A percentile compares a stretch with the other conserved stretches of the same genome.
phyloP scores from a whole-genome alignment of 305 asterid species.

The Solanum hybrid region DNA sequence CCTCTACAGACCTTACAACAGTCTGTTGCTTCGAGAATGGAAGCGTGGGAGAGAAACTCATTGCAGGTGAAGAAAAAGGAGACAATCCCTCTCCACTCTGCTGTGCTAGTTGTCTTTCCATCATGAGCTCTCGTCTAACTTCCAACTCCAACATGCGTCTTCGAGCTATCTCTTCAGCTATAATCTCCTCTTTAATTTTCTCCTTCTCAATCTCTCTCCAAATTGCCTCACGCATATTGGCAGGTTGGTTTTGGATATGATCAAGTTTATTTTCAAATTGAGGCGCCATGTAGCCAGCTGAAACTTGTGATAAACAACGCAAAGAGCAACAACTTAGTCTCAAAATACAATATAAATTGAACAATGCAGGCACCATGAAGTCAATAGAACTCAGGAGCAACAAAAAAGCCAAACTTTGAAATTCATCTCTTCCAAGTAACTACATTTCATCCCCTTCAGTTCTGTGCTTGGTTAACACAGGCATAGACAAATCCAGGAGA shows the following conservation, averaged over 20 bases:
- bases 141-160: slow-evolving; percentile 47
- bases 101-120: slow-evolving; percentile 33
- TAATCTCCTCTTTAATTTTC: slow-evolving; percentile 42
- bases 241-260: not conserved
- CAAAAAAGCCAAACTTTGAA: not conserved
- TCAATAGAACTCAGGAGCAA: not conserved
- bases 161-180: slow-evolving; percentile 31
- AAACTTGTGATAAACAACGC: not conserved
- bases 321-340: not conserved
- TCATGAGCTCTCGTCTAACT: slow-evolving; percentile 43
- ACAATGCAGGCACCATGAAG: not conserved
- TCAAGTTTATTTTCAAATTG: slow-evolving; percentile 1
- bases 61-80: slow-evolving; percentile 10
- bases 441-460: not conserved
- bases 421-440: not conserved
- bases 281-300: slow-evolving; percentile 12
- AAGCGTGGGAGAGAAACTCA: slow-evolving; percentile 5
- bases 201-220: slow-evolving; percentile 47
- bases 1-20: slow-evolving; percentile 17
- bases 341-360: not conserved
- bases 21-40: slow-evolving; percentile 7
- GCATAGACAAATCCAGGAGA: not conserved
- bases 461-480: not conserved
- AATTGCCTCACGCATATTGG: slow-evolving; percentile 11
- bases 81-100: slow-evolving; percentile 16